Conservation (phyloP, 768 basidiomycete species). For the Trametes gibbosa region DNA sequence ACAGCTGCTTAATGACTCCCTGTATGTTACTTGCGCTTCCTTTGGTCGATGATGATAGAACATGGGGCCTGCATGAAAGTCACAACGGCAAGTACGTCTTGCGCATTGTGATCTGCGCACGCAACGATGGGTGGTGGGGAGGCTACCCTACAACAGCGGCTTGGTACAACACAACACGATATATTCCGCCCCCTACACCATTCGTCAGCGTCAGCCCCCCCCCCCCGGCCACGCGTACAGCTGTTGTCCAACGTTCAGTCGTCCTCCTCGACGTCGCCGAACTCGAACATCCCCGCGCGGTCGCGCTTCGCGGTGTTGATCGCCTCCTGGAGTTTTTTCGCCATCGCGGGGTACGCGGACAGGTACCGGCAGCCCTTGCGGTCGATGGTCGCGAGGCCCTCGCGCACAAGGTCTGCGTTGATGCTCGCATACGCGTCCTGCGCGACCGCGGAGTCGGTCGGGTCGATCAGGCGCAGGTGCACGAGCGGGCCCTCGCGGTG, state of each 20-base stretch:
- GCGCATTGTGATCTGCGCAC: background rate
- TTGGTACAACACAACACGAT: background rate
- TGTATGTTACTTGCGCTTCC: too few relatives aligned
- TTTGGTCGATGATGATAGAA: too few relatives aligned
- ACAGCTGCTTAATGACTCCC: background rate
- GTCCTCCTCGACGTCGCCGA: slow-evolving; percentile 88
- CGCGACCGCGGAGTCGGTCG: slow-evolving; percentile 64
- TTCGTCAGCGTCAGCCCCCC: too few relatives aligned
- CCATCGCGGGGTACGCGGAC: slow-evolving; percentile 62
- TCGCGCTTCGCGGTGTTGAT: slow-evolving; percentile 66
- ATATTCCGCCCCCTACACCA: background rate
- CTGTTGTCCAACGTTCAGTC: slow-evolving; percentile 40
- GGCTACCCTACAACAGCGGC: slow-evolving; percentile 2
- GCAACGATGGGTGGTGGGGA: background rate
- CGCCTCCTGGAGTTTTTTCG: slow-evolving; percentile 62
- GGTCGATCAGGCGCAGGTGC: slow-evolving; percentile 92
- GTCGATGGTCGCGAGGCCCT: slow-evolving; percentile 83
- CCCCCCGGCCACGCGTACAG: too few relatives aligned
- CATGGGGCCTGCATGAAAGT: background rate
- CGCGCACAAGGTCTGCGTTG: slow-evolving; percentile 86
- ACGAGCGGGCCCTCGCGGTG: slow-evolving; percentile 72
- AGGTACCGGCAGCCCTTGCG: slow-evolving; percentile 74
- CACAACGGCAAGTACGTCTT: background rate
- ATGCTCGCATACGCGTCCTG: slow-evolving; percentile 74
- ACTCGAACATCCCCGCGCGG: slow-evolving; percentile 83